Evolutionary conservation across 139 green algal species (phyloP).

Genomic region (Picochlorum sp.): DNA sequence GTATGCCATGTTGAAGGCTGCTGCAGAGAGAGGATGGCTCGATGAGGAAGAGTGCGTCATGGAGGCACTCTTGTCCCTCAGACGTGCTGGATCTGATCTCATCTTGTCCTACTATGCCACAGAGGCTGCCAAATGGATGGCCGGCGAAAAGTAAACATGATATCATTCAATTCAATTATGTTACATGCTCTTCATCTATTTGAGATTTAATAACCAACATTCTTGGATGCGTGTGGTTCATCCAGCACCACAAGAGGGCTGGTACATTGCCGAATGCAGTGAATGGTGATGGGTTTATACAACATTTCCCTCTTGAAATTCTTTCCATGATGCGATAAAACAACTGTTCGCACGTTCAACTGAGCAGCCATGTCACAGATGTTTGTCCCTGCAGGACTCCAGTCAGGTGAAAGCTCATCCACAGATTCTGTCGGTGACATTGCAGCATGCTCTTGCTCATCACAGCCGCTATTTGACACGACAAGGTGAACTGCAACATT

Average conservation of each 20-base stretch:
- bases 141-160: constrained; percentile 46
- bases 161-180: neutral
- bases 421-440: too few relatives aligned
- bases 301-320: constrained; percentile 28
- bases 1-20: constrained; percentile 99
- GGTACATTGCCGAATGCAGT: constrained; percentile 18
- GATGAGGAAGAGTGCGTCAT: constrained; percentile 90
- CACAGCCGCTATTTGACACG: neutral
- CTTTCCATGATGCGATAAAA: constrained; percentile 23
- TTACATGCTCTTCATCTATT: neutral
- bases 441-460: constrained; percentile 1
- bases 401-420: neutral
- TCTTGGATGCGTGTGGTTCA: neutral
- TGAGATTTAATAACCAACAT: neutral
- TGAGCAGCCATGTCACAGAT: constrained; percentile 3
- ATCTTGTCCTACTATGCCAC: constrained; percentile 97
- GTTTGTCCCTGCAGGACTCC: constrained; percentile 1
- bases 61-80: constrained; percentile 89
- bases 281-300: constrained; percentile 24
- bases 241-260: constrained; percentile 16
- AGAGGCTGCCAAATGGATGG: constrained; percentile 89
- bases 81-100: constrained; percentile 83
- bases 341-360: constrained; percentile 11
- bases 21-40: constrained; percentile 83
- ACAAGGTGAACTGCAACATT: constrained; percentile 24